phyloP scores from a whole-genome alignment of 176 grass and related monocot genomes.

The Urochloa ruziziensis region DNA sequence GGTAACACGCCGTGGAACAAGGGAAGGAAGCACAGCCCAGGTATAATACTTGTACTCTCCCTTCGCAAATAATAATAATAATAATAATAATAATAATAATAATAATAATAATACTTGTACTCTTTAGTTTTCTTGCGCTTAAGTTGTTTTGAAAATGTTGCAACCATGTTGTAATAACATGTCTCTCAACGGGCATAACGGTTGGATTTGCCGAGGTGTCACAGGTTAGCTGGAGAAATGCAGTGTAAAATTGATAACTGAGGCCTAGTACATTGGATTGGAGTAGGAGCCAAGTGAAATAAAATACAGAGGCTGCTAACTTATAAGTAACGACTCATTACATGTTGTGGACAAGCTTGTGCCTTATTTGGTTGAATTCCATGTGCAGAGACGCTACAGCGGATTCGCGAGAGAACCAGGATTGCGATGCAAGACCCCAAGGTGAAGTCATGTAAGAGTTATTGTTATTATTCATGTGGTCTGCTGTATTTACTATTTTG shows the following conservation, averaged over 20 bases:
- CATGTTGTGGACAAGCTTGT: background rate
- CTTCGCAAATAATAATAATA: too few relatives aligned
- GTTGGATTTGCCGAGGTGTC: background rate
- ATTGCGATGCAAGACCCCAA: constrained; percentile 99
- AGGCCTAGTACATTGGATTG: background rate
- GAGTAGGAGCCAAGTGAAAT: background rate
- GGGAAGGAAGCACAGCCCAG: constrained; percentile 85
- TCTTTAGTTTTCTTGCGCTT: background rate
- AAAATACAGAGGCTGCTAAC: background rate
- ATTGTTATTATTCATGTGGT: constrained; percentile 32
- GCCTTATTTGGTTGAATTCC: constrained; percentile 21
- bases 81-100: too few relatives aligned
- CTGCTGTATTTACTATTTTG: background rate
- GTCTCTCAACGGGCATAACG: background rate
- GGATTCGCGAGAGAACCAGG: constrained; percentile 83
- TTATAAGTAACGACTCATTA: background rate
- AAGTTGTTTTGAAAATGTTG: background rate
- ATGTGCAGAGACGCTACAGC: constrained; percentile 77
- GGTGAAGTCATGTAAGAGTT: constrained; percentile 99
- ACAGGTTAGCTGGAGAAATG: background rate
- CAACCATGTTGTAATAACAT: background rate
- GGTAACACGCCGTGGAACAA: constrained; percentile 98
- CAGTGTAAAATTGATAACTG: background rate
- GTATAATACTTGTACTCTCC: constrained; percentile 25
- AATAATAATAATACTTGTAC: too few relatives aligned